Evolutionary conservation across 2,329 filamentous ascomycete genomes (phyloP), one percentile per base, ranked within the genome.

Genomic region (Lanzia echinophila): DNA sequence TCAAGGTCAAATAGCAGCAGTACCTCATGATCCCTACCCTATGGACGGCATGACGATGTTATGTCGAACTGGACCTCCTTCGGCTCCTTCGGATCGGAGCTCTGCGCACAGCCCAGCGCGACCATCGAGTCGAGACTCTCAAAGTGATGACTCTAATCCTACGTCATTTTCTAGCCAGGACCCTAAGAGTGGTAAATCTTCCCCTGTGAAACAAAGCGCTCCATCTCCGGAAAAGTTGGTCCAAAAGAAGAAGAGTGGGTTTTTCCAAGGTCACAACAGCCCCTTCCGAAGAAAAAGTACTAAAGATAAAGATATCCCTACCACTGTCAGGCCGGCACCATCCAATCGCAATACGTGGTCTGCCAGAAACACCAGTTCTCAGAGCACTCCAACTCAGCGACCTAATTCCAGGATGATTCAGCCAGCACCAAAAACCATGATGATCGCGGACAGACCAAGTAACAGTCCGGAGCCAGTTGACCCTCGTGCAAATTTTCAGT

Each of bases 1-100:
- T 15, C 79, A 81, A 62, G 79, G 78, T 3, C 78, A 84, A 22
- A 81, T 88, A 56, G 77, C 83, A 3, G 72, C 82, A 13, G 81
- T 95, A 2, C 90, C 92, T 13, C 90, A 96, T 64, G 95, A 97
- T 63, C 90, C 94, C 10, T 96, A 96, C 68, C 91, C 92, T 0
- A 82, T 87, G 69, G 92, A 97, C 67, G 92, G 91, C 4, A 97
- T 97, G 90, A 96, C 92, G 0, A 95, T 97, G 82, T 86, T 96
- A 58, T 97, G 92, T 71, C 84, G 90, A 56, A 84, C 88, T 38
- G 87, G 84, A 3, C 80, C 85, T 38, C 79, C 79, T 46, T 86
- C 83, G 12, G 83, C 85, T 39, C 79, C 79, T 47, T 86, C 83
- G n/a, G 83, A 85, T 72, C 81, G 72, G 70, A 90, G 78, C 71